Evolutionary conservation across 2,329 filamentous ascomycete species (phyloP), one percentile per base, ranked within the genome.

Genomic region (Aspergillus pseudoviridinutans): DNA sequence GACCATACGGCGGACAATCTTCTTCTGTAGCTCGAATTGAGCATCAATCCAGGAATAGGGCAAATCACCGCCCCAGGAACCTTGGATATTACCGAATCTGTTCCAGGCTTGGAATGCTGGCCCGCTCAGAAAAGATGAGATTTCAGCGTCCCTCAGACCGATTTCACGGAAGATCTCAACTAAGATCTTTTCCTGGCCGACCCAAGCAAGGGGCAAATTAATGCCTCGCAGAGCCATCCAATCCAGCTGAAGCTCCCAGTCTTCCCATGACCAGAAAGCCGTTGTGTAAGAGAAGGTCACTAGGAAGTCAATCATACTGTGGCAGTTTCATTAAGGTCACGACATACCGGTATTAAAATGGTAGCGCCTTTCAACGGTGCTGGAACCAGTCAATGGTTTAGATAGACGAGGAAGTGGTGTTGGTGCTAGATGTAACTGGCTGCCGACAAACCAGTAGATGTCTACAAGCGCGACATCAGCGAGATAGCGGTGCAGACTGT

Each of bases 31-130:
- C 4, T 70, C 73, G 53, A 78, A 81, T 62, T 82, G 81, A 38
- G 66, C 58, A 24, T 81, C 72, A 55, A 82, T 77, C 78, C 79
- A 83, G 28, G 69, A 61, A 27, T 70, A 59, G 3, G 80, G 77
- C 12, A 82, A 61, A 2, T 74, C 66, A 4, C 74, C 77, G 35
- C 74, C 75, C 80, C 80, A 82, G 1, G 78, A 79, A 7, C 78
- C 76, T 60, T 81, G 79, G 20, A 80, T 81, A 60, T 83, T 83
- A 9, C 80, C 80, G 55, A 83, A 79, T n/a, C 79, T 76, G 60
- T 82, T 82, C 80, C 80, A 83, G 10, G 80, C 71, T 57, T 80
- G 78, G 56, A 82, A 82, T 0, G 80, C 79, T 1, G 80, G 80
- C 0, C 80, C 80, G 51, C 76, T 80, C 53, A 83, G 70, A 64